Evolutionary conservation across 2,329 filamentous ascomycete species (phyloP).

Genomic region (Clathrospora elynae): DNA sequence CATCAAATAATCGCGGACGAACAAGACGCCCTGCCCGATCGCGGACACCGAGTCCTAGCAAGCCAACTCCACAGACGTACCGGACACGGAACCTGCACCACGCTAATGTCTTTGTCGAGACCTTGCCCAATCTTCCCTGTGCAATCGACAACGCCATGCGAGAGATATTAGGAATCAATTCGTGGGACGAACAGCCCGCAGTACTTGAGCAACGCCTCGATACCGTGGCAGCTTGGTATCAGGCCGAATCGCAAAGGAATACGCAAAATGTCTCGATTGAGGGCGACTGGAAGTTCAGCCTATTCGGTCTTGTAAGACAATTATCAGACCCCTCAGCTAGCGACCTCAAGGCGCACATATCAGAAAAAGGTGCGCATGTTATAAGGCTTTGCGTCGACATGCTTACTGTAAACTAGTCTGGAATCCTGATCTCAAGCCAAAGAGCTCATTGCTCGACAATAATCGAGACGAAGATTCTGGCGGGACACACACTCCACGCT

Average conservation of each 20-base stretch:
- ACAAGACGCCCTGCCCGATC: too few relatives aligned
- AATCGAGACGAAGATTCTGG: conserved; percentile 4
- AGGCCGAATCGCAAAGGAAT: conserved; percentile 14
- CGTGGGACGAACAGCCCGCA: conserved; percentile 12
- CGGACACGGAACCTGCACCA: conserved; percentile 25
- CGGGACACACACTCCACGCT: conserved; percentile 7
- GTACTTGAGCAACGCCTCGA: conserved; percentile 1
- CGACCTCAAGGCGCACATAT: conserved; percentile 16
- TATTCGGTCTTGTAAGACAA: conserved; percentile 14
- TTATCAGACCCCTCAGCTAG: conserved; percentile 11
- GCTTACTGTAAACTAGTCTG: conserved; percentile 18
- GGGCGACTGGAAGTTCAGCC: conserved; percentile 24
- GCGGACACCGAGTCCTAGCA: conserved; percentile 26
- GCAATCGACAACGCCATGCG: conserved; percentile 15
- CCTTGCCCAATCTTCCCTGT: conserved; percentile 10
- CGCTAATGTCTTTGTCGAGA: conserved; percentile 15
- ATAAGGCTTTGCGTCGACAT: conserved; percentile 1
- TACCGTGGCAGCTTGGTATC: conserved; percentile 3
- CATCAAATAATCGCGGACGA: conserved; percentile 10
- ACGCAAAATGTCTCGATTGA: conserved; percentile 17
- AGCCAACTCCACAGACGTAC: conserved; percentile 26
- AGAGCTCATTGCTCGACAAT: conserved; percentile 6
- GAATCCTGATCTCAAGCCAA: conserved; percentile 23
- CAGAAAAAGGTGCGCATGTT: conserved; percentile 20
- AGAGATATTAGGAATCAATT: conserved; percentile 19